Evolutionary conservation across 805 yeast species (phyloP), one percentile per base, ranked within the genome.

Genomic region (Wickerhamiella shivajii): DNA sequence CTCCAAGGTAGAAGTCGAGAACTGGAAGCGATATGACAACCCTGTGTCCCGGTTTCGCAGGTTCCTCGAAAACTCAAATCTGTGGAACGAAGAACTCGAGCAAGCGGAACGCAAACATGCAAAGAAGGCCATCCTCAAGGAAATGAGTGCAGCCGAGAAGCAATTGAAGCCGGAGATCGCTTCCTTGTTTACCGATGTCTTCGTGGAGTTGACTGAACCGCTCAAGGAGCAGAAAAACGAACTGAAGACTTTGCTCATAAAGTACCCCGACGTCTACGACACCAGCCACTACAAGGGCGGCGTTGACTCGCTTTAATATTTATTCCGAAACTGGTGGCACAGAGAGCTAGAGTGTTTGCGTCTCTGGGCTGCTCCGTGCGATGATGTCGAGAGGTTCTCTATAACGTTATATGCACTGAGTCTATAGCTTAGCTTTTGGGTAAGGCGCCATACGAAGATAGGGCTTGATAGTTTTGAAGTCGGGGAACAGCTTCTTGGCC

Each of bases 401-500:
- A n/a, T n/a, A n/a, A n/a, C n/a, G n/a, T n/a, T n/a, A n/a, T n/a
- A n/a, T n/a, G n/a, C n/a, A n/a, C n/a, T n/a, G n/a, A n/a, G n/a
- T 13, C 16, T 31, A 31, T 10, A 31, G 25, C 20, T 31, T 31
- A 17, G 29, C 27, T 23, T 31, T 31, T 12, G 25, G 25, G 21
- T 25, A 13, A 15, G 53, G 53, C 20, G 80, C 72, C 60, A 57
- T 63, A 63, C 93, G 77, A 61, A 83, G 69, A 71, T 83, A 83
- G 43, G 94, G 93, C 69, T 81, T 83, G 60, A 83, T 74, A 50
- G 72, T 72, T 56, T 69, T 74, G 71, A 80, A 80, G 47, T 77
- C 72, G 45, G 93, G 93, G 64, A 83, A 83, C 59, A 78, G 74
- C 51, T 71, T 70, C 63, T 74, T 73, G 29, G 83, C 83, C 42